Evolutionary conservation across 2,329 filamentous ascomycete species (phyloP).

Genomic region (Colletotrichum falcatum): DNA sequence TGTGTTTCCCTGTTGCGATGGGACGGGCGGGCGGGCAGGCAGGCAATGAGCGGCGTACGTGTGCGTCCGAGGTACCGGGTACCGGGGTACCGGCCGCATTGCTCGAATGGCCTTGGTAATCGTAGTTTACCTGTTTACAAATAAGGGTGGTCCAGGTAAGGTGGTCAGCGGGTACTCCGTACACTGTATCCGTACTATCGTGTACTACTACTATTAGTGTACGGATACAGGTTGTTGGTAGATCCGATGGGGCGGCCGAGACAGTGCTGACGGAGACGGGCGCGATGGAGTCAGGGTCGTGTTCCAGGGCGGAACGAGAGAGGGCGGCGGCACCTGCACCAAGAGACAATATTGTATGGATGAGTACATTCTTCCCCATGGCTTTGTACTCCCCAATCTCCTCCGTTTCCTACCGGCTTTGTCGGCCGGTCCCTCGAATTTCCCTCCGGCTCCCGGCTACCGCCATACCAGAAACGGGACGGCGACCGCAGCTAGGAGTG

Average conservation of each 20-base stretch:
- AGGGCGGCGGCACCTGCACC: not conserved
- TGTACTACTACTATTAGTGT: too few relatives aligned
- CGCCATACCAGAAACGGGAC: not conserved
- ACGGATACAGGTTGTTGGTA: slow-evolving; percentile 4
- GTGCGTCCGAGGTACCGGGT: slow-evolving; percentile 22
- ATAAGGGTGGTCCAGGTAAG: not conserved
- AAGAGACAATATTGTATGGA: not conserved
- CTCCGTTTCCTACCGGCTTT: not conserved
- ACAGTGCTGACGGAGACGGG: slow-evolving; percentile 30
- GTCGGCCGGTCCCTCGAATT: not conserved
- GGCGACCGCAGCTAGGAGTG: not conserved
- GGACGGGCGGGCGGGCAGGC: slow-evolving; percentile 6
- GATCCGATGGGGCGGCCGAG: slow-evolving; percentile 34
- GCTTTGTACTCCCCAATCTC: not conserved
- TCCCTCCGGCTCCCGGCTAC: not conserved
- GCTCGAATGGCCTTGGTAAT: not conserved
- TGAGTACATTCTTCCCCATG: not conserved
- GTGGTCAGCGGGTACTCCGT: not conserved
- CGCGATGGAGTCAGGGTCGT: slow-evolving; percentile 26
- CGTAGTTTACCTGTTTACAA: too few relatives aligned
- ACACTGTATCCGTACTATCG: not conserved
- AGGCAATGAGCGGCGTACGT: slow-evolving; percentile 35
- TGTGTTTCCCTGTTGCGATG: slow-evolving; percentile 34
- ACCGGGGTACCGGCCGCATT: slow-evolving; percentile 8
- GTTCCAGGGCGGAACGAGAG: slow-evolving; percentile 28